Evolutionary conservation across 148 eudicot species (phyloP).

Genomic region (Linanthus parryae): DNA sequence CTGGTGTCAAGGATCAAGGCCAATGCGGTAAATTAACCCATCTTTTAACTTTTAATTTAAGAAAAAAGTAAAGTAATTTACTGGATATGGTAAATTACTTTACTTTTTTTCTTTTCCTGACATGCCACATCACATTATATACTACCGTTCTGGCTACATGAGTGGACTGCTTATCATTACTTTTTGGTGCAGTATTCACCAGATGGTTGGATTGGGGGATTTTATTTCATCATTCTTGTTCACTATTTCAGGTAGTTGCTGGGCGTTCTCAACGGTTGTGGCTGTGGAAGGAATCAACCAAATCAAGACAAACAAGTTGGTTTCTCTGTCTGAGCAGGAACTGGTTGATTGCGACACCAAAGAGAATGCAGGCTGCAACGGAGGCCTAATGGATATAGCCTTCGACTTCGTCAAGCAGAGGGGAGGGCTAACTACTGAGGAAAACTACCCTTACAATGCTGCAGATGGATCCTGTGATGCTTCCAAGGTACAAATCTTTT

Average conservation of each 20-base stretch:
- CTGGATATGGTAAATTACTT: background rate
- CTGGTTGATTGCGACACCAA: slow-evolving; percentile 74
- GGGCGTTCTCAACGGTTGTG: slow-evolving; percentile 85
- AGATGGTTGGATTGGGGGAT: background rate
- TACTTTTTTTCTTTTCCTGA: background rate
- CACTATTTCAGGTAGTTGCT: slow-evolving; percentile 79
- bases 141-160: background rate
- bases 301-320: slow-evolving; percentile 62
- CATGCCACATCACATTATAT: background rate
- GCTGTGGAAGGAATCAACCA: slow-evolving; percentile 85
- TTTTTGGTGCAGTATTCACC: background rate
- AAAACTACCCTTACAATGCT: slow-evolving; percentile 56
- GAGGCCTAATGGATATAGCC: slow-evolving; percentile 82
- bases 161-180: background rate
- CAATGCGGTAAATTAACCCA: slow-evolving; percentile 49
- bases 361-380: slow-evolving; percentile 70
- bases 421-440: slow-evolving; percentile 69
- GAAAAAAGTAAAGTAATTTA: no score
- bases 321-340: slow-evolving; percentile 76
- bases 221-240: no score
- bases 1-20: slow-evolving; percentile 71
- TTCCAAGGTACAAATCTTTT: slow-evolving; percentile 28
- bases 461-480: slow-evolving; percentile 47
- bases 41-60: background rate
- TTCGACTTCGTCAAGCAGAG: slow-evolving; percentile 56